A percentile compares a stretch with the other conserved stretches of the same genome.
Evolutionary conservation across 306 rosid species (phyloP).

Genomic region (Geum urbanum): DNA sequence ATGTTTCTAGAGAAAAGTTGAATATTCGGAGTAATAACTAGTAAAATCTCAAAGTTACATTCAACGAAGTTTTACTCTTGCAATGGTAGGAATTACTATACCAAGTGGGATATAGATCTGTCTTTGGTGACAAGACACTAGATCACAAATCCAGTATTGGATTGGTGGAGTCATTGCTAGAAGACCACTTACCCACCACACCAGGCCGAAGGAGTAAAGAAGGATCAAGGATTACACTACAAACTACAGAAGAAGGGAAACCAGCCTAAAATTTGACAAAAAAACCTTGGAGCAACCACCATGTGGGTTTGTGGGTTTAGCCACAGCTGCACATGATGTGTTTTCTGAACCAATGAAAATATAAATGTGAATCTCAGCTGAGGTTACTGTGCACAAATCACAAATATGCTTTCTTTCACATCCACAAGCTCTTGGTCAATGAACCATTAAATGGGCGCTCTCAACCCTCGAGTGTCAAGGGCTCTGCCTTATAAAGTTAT

Average conservation of each 20-base stretch:
- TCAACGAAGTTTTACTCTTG: background rate
- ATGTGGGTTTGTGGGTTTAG: slow-evolving; percentile 41
- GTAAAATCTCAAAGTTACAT: background rate
- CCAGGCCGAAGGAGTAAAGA: background rate
- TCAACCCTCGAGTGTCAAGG: too few species aligned
- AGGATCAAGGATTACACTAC: background rate
- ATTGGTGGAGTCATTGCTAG: background rate
- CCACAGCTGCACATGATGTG: slow-evolving; percentile 29
- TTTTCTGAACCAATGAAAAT: background rate
- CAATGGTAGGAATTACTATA: background rate
- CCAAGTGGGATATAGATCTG: background rate
- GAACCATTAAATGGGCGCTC: slow-evolving; percentile 1
- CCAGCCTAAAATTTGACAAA: slow-evolving; percentile 22
- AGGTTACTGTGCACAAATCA: slow-evolving; percentile 13
- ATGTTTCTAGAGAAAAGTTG: too few species aligned
- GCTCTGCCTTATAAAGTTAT: background rate
- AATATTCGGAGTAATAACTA: too few species aligned
- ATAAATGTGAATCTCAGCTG: background rate
- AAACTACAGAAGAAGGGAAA: background rate
- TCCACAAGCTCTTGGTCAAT: slow-evolving; percentile 11
- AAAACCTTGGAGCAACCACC: slow-evolving; percentile 12
- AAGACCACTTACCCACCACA: slow-evolving; percentile 1
- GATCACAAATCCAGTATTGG: background rate
- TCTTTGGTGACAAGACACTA: background rate
- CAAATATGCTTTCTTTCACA: background rate